Evolutionary conservation across 2,329 filamentous ascomycete genomes (phyloP).

Genomic region (Stemphylium vesicarium): DNA sequence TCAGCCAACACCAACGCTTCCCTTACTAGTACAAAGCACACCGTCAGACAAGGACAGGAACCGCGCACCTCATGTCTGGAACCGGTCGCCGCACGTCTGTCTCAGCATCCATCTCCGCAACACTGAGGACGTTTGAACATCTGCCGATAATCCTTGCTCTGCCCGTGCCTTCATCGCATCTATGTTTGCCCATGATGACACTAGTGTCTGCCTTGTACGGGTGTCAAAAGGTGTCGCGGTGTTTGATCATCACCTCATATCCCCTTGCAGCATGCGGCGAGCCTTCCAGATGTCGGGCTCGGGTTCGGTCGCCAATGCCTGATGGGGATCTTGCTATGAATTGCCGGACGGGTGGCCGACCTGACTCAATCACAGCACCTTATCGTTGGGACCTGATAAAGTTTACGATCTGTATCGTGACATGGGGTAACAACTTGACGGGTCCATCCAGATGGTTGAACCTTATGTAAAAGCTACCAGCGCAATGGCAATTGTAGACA

Average conservation of each 20-base stretch:
- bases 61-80: constrained; percentile 4
- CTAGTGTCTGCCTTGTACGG: background rate
- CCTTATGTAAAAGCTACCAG: background rate
- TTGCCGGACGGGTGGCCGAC: background rate
- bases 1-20: constrained; percentile 9
- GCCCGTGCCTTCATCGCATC: background rate
- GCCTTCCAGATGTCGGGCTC: too few relatives aligned
- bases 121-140: background rate
- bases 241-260: constrained; percentile 6
- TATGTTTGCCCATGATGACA: background rate
- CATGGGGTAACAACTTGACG: background rate
- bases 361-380: too few relatives aligned
- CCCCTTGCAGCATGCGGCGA: background rate
- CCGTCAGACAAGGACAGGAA: constrained; percentile 7
- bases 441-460: background rate
- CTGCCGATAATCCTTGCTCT: background rate
- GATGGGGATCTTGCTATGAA: background rate
- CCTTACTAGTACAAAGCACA: constrained; percentile 4
- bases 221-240: background rate
- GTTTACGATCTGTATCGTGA: background rate
- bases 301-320: background rate
- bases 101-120: constrained; percentile 7
- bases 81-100: constrained; percentile 13
- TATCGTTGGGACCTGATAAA: background rate
- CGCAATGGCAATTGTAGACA: background rate